Conservation (phyloP, 1,284 basidiomycete species). For the Tilletia indica region DNA sequence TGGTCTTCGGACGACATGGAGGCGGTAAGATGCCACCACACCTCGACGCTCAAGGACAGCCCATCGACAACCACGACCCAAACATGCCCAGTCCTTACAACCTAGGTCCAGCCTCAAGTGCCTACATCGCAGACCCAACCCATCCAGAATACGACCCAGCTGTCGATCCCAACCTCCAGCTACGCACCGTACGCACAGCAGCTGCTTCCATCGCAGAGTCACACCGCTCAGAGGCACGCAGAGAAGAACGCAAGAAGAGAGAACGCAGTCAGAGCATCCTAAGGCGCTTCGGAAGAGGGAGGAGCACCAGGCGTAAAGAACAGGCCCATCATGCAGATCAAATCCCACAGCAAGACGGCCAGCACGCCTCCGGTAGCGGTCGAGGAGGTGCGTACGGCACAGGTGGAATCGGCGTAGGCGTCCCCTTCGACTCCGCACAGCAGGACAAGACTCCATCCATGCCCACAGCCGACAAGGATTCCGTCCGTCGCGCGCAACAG, state of each 20-base stretch:
- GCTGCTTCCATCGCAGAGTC: constrained; percentile 50
- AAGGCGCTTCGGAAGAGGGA: constrained; percentile 39
- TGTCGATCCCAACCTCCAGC: constrained; percentile 48
- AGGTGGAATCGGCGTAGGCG: constrained; percentile 30
- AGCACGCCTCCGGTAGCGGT: neutral
- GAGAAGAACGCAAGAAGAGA: constrained; percentile 37
- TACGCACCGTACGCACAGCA: constrained; percentile 49
- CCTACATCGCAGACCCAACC: constrained; percentile 42
- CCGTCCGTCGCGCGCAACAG: constrained; percentile 17
- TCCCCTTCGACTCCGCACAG: constrained; percentile 44
- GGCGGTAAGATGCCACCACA: constrained; percentile 17
- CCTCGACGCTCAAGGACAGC: neutral
- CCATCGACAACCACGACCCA: constrained; percentile 30
- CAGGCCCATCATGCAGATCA: neutral
- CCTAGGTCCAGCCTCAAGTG: constrained; percentile 30
- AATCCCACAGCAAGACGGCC: neutral
- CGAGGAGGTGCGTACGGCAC: constrained; percentile 24
- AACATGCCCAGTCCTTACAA: constrained; percentile 38
- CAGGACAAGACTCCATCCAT: constrained; percentile 32
- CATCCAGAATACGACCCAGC: constrained; percentile 50
- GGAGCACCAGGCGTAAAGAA: constrained; percentile 28
- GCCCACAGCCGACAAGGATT: constrained; percentile 27
- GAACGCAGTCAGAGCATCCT: constrained; percentile 30
- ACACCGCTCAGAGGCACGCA: constrained; percentile 44
- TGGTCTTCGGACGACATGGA: constrained; percentile 13